Evolutionary conservation across 1,139 yeast genomes (phyloP), one percentile per base, ranked within the genome.

Genomic region (Hyphopichia wangnamkhiaoensis): DNA sequence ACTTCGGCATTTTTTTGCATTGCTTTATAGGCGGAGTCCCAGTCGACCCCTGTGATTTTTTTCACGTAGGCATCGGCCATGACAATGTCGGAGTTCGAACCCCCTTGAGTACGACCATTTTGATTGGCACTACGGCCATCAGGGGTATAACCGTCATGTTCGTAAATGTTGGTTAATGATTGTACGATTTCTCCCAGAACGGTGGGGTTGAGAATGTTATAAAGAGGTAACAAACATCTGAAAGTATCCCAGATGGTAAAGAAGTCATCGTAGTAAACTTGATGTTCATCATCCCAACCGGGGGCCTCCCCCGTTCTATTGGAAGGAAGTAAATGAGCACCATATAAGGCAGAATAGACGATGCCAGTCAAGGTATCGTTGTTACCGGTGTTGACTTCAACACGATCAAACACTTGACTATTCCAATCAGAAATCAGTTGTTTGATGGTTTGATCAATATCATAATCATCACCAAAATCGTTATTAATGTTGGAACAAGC

Each of bases 181-280:
- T 64, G 51, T 7, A 66, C 48, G 47, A 68, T 50, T 29, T 64
- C 71, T 3, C 61, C 49, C n/a, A 62, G 61, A 31, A 63, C 49
- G 5, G 45, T 43, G 15, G 65, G 65, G 37, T 58, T 57, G 28
- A 66, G 39, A 17, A 64, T 52, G 32, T 64, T 57, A 34, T 56
- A 45, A 18, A 67, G 48, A 3, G 73, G 73, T 39, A 60, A 54
- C 17, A 63, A 49, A 27, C 65, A 58, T 17, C 73, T 46, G 50
- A 65, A 68, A 0, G 67, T 58, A 44, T 67, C 72, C 74, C 74
- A 67, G 26, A 68, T 50, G n/a, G 68, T 65, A 44, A 62, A 65
- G 56, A 62, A 68, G 40, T 68, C 72, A 44, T 66, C 71, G 42
- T 66, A 67, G 41, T 64, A 65, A 5, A 63, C 59, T 13, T 57